Evolutionary conservation across 2,329 filamentous ascomycete species (phyloP), one percentile per base, ranked within the genome.

Genomic region (Diaporthe longicolla): DNA sequence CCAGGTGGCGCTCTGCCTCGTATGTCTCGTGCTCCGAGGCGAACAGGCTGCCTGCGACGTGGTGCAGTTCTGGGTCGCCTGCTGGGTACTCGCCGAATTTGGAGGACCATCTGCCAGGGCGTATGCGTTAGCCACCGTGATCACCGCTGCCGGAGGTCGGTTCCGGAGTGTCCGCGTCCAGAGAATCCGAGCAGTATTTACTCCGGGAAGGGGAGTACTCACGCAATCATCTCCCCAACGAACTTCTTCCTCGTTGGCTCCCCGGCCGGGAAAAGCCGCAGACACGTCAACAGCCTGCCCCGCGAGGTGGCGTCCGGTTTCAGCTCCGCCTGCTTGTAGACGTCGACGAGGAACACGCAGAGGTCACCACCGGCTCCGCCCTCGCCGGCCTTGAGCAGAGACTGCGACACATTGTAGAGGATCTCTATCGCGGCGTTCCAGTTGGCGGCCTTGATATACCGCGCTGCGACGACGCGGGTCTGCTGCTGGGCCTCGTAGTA

Each of bases 401-500:
- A 92, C 78, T 94, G 92, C 1, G 96, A 93, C 76, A 98, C 97
- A 77, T 90, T 93, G 83, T 90, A 93, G 77, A 99, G 89, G 77
- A 98, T 93, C 78, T 98, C 94, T 82, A 95, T 93, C 63, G 97
- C 97, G 17, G 95, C 93, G 78, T 89, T 83, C 89, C 94, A 98
- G 88, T 96, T 96, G 76, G 90, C 87, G 57, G 93, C 89, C 86
- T 98, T 98, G 83, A 96, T 92, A 86, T 99, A 97, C 73, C 97
- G 95, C 52, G 95, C 93, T 75, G 95, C 95, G 78, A 98, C 96
- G 71, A 98, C 95, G 76, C 97, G 95, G 78, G 98, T 94, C 87
- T 99, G 97, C 84, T 99, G 97, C 85, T 98, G 96, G 74, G 97
- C 97, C 89, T 99, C 97, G 87, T 99, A 99, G 89, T 91, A 98